Percentiles rank a stretch among this genome's conserved stretches.
phyloP scores from a whole-genome alignment of 768 basidiomycete genomes.

The Amanita pseudoporphyria region DNA sequence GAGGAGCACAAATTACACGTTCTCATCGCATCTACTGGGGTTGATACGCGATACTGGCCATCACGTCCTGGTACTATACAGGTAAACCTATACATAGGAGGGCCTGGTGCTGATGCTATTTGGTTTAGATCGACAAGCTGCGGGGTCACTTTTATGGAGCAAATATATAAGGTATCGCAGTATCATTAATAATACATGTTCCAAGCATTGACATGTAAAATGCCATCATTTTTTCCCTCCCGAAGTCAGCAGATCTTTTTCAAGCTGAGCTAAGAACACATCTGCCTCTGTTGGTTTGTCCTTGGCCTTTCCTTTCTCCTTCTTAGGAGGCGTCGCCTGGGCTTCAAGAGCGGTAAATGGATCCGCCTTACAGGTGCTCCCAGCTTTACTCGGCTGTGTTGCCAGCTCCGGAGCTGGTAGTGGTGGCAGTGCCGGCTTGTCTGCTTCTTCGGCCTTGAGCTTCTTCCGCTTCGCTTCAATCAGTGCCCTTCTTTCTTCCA shows the following conservation, averaged over 20 bases:
- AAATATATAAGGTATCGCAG: no score
- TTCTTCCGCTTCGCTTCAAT: slow-evolving; percentile 66
- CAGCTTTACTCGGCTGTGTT: not conserved
- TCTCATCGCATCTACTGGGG: no score
- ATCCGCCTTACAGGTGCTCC: slow-evolving; percentile 19
- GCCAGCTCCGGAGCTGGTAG: slow-evolving; percentile 1
- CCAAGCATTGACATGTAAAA: no score
- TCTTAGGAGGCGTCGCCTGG: slow-evolving; percentile 14
- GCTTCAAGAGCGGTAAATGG: slow-evolving; percentile 45
- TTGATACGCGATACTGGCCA: no score
- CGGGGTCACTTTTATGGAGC: no score
- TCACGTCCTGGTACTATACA: no score
- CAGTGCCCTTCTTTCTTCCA: slow-evolving; percentile 55
- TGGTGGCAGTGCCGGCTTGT: slow-evolving; percentile 6
- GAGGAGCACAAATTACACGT: no score
- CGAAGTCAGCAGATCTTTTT: slow-evolving; percentile 43
- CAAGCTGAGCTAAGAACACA: slow-evolving; percentile 55
- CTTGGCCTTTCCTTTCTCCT: slow-evolving; percentile 14
- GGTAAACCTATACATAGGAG: no score
- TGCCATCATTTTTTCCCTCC: not conserved
- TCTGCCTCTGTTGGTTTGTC: slow-evolving; percentile 37
- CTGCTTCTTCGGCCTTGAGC: slow-evolving; percentile 16
- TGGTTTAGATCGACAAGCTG: no score
- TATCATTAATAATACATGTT: no score
- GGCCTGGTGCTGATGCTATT: no score